Percentiles rank a stretch among this genome's conserved stretches.
phyloP scores from a whole-genome alignment of 345 rosid genomes.

The Psidium guajava region DNA sequence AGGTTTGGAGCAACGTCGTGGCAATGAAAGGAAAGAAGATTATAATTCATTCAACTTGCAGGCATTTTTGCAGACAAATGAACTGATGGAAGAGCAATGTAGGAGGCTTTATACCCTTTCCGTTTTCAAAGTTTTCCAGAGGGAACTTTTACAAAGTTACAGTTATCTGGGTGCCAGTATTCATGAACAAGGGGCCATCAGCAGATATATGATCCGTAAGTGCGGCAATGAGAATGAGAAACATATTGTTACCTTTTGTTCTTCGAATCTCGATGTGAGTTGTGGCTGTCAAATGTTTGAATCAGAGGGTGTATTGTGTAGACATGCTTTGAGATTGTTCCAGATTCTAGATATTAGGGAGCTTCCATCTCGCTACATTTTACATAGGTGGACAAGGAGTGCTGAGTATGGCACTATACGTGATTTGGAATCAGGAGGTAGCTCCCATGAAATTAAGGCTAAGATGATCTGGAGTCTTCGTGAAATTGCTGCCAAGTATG shows the following conservation, averaged over 20 bases:
- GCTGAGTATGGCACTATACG: constrained; percentile 58
- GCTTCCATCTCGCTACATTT: constrained; percentile 57
- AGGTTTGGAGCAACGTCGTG: constrained; percentile 53
- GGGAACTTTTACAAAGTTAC: constrained; percentile 61
- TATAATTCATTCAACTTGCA: constrained; percentile 59
- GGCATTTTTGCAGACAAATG: constrained; percentile 63
- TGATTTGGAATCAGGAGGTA: constrained; percentile 46
- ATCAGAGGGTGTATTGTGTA: constrained; percentile 72
- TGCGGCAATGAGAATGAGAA: constrained; percentile 68
- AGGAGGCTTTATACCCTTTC: constrained; percentile 68
- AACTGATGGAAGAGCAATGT: constrained; percentile 78
- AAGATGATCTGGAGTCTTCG: constrained; percentile 86
- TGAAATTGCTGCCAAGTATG: constrained; percentile 69
- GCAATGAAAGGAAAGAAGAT: constrained; percentile 81
- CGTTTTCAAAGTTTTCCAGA: constrained; percentile 67
- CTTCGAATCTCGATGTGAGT: constrained; percentile 46
- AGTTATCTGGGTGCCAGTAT: constrained; percentile 55
- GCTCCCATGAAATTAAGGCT: constrained; percentile 50
- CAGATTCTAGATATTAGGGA: constrained; percentile 58
- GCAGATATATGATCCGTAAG: constrained; percentile 52
- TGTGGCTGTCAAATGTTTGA: constrained; percentile 96
- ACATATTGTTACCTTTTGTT: constrained; percentile 47
- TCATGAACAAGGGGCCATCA: constrained; percentile 62
- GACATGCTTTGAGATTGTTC: constrained; percentile 71
- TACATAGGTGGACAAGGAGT: constrained; percentile 81